A percentile compares a stretch with the other conserved stretches of the same genome.
phyloP scores from a whole-genome alignment of 352 stramenopile genomes.

The Phytophthora megakarya region DNA sequence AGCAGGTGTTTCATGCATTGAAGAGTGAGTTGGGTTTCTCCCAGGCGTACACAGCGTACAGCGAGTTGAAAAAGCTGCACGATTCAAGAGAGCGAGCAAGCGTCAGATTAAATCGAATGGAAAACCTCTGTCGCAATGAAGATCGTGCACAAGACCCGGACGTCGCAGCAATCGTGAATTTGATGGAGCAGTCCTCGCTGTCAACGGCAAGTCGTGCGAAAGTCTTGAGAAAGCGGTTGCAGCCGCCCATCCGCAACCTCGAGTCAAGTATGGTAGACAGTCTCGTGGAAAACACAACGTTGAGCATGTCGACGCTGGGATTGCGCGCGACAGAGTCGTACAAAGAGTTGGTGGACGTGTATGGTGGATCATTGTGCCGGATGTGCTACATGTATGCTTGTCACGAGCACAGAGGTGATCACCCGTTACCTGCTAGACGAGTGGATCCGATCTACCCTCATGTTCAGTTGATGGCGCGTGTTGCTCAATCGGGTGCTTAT shows the following conservation, averaged over 20 bases:
- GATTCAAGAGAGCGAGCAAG: conserved; percentile 19
- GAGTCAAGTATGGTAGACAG: conserved; percentile 54
- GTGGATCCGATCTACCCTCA: conserved; percentile 63
- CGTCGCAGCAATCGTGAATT: conserved; percentile 23
- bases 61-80: conserved; percentile 40
- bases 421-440: conserved; percentile 55
- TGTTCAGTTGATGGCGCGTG: conserved; percentile 29
- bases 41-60: conserved; percentile 45
- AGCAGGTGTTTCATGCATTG: conserved; percentile 42
- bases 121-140: conserved; percentile 17
- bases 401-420: conserved; percentile 85
- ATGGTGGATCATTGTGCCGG: conserved; percentile 87
- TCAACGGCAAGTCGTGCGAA: conserved; percentile 16
- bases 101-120: conserved; percentile 11
- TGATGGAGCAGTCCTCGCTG: conserved; percentile 26
- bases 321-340: conserved; percentile 66
- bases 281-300: conserved; percentile 19
- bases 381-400: conserved; percentile 94
- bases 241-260: conserved; percentile 52
- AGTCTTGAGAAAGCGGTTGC: conserved; percentile 35
- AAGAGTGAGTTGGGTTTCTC: conserved; percentile 41
- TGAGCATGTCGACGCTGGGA: conserved; percentile 33
- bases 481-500: conserved; percentile 9
- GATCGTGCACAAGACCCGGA: neutral
- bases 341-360: conserved; percentile 75